These are phyloP conservation scores for Zymoseptoria ardabiliae DNA, from an alignment of 2,329 filamentous ascomycete species.

Conservation along the genomic window DNA sequence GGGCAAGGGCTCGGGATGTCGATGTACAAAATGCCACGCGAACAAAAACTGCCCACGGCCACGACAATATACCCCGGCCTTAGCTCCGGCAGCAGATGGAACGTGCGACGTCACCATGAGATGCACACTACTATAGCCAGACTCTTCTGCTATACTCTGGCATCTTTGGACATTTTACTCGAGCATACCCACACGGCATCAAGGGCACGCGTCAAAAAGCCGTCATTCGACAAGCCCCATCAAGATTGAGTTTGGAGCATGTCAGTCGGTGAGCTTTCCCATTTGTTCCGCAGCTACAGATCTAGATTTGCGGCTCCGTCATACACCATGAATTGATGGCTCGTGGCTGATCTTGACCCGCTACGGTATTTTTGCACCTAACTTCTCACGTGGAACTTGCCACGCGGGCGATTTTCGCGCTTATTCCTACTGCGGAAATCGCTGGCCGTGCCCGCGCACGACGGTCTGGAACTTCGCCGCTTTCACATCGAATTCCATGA, in stretches of 20 bases:
- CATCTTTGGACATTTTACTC: not conserved
- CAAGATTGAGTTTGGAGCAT: not conserved
- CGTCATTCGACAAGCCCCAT: not conserved
- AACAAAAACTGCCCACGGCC: not conserved
- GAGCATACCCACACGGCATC: not conserved
- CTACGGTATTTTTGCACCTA: not conserved
- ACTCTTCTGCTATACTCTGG: not conserved
- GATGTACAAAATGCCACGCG: not conserved
- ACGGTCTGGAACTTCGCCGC: too few relatives aligned
- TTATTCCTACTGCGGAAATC: not conserved
- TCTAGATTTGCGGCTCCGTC: not conserved
- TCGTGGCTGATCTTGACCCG: not conserved
- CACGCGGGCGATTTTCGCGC: not conserved
- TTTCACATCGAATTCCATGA: too few relatives aligned
- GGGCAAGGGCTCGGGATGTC: not conserved
- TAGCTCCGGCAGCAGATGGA: not conserved
- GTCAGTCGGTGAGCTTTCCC: not conserved
- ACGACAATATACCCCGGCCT: not conserved
- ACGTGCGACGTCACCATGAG: not conserved
- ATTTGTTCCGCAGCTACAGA: not conserved
- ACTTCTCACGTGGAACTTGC: not conserved
- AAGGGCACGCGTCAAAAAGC: not conserved
- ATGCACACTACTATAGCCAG: not conserved
- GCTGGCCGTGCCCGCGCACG: too few relatives aligned
- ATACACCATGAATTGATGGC: not conserved